Evolutionary conservation across 441 rosid species (phyloP).

Genomic region (Pelargonium cotyledonis): DNA sequence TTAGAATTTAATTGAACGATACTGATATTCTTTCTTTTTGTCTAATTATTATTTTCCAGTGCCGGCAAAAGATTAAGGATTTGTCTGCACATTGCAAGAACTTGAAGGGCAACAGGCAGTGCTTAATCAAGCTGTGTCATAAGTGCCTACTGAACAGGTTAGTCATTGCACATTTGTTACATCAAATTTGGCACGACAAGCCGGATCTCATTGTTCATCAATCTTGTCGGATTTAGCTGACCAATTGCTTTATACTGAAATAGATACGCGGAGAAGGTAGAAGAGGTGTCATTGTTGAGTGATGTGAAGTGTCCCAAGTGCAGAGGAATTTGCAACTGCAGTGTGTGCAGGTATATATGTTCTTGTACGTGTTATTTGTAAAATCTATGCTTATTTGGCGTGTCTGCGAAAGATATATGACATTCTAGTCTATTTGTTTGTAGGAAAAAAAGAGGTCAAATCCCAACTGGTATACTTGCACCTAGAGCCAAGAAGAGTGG

Average conservation of each 20-base stretch:
- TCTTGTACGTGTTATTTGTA: no score
- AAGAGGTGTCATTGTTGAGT: conserved; percentile 37
- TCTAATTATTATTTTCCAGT: conserved; percentile 33
- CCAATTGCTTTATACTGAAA: neutral
- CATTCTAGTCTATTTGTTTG: no score
- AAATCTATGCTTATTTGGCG: no score
- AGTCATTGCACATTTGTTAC: conserved; percentile 10
- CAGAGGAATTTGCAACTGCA: conserved; percentile 75
- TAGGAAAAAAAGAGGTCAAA: no score
- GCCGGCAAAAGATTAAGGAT: conserved; percentile 75
- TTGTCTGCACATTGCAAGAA: conserved; percentile 51
- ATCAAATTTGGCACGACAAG: no score
- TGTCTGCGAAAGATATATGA: no score
- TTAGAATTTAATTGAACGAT: no score
- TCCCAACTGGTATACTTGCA: no score
- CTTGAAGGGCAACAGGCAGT: conserved; percentile 37
- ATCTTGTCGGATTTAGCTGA: no score
- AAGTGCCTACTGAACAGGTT: conserved; percentile 74
- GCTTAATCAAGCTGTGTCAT: conserved; percentile 51
- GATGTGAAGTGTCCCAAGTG: conserved; percentile 87
- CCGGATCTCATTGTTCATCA: no score
- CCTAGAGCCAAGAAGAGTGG: no score
- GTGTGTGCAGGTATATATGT: conserved; percentile 37
- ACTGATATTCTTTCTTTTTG: no score
- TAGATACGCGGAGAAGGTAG: conserved; percentile 80